These are phyloP conservation scores for Cyberlindnera maritima DNA, from an alignment of 805 yeast species.

Conservation along the genomic window DNA sequence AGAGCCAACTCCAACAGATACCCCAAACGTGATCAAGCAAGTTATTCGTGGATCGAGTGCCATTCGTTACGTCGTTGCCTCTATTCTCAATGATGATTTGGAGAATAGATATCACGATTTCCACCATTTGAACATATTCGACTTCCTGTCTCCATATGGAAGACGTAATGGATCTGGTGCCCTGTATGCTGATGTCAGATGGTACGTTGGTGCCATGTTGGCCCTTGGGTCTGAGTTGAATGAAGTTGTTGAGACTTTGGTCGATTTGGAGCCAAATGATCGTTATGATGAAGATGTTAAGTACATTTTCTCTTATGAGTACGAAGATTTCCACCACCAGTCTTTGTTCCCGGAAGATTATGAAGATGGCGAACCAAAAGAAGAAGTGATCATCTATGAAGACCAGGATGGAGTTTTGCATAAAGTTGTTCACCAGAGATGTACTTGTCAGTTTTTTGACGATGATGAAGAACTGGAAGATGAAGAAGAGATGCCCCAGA, in stretches of 20 bases:
- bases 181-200: conserved; percentile 53
- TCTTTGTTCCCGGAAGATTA: conserved; percentile 21
- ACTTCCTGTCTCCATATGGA: conserved; percentile 67
- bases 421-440: conserved; percentile 23
- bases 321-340: conserved; percentile 39
- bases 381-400: conserved; percentile 24
- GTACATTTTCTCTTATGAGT: conserved; percentile 59
- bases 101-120: conserved; percentile 50
- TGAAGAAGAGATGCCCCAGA: conserved; percentile 16
- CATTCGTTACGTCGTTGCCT: conserved; percentile 57
- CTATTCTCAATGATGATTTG: conserved; percentile 52
- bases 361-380: conserved; percentile 35
- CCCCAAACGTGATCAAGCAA: conserved; percentile 47
- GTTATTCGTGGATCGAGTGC: conserved; percentile 63
- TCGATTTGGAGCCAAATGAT: conserved; percentile 58
- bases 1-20: conserved; percentile 22
- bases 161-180: conserved; percentile 61
- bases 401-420: conserved; percentile 29
- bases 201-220: conserved; percentile 54
- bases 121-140: conserved; percentile 52
- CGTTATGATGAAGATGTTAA: conserved; percentile 65
- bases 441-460: conserved; percentile 27
- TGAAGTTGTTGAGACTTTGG: conserved; percentile 51
- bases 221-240: conserved; percentile 45
- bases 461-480: conserved; percentile 22